Conservation (phyloP, 441 rosid species). For the Gossypium davidsonii region DNA sequence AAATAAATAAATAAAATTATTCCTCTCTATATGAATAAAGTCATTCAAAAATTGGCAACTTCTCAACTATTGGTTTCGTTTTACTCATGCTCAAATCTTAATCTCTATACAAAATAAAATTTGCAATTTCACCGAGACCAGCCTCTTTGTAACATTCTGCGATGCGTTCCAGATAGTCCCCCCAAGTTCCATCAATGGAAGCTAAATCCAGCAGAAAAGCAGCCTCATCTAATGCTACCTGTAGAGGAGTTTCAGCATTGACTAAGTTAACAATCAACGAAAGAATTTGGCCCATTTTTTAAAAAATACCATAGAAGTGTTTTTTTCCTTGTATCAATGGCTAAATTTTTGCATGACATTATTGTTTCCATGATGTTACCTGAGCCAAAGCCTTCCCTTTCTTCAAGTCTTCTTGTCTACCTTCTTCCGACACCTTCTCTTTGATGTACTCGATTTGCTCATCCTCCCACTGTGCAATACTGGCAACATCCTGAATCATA, state of each 20-base stretch:
- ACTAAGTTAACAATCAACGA: neutral
- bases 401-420: conserved; percentile 65
- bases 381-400: conserved; percentile 74
- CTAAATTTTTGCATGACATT: neutral
- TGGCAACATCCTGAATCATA: conserved; percentile 55
- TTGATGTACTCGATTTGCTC: conserved; percentile 74
- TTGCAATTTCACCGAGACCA: conserved; percentile 54
- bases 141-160: conserved; percentile 66
- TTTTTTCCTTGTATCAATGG: neutral
- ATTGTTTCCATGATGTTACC: conserved; percentile 28
- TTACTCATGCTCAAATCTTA: conserved; percentile 16
- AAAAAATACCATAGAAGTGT: neutral
- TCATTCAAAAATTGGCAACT: conserved; percentile 7
- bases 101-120: conserved; percentile 48
- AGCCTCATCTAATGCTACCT: conserved; percentile 75
- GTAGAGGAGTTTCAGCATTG: conserved; percentile 3
- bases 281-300: neutral
- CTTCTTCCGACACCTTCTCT: conserved; percentile 73
- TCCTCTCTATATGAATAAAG: conserved; percentile 5
- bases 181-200: conserved; percentile 74
- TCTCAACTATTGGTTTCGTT: neutral
- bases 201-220: conserved; percentile 83
- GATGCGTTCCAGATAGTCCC: conserved; percentile 35
- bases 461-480: conserved; percentile 79
- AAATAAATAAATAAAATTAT: neutral